Percentiles rank a stretch among this genome's conserved stretches.
These are phyloP conservation scores for Gynostemma pentaphyllum DNA, from an alignment of 306 rosid species.

Conservation along the genomic window DNA sequence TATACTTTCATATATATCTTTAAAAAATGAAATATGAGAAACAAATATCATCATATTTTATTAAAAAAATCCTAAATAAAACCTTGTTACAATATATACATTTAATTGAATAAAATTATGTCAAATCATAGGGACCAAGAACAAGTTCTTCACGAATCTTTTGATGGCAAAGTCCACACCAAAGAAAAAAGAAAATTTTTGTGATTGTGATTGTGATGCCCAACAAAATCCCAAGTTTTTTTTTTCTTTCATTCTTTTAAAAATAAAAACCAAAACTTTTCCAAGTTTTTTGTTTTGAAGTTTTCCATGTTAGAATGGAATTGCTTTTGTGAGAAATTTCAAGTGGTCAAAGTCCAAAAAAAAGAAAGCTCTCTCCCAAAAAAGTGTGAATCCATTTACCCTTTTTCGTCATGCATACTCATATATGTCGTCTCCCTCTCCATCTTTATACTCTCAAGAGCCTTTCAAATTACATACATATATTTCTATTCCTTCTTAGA, in stretches of 20 bases:
- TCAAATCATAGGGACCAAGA: neutral
- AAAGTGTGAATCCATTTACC: neutral
- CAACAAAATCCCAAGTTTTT: neutral
- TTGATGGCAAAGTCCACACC: neutral
- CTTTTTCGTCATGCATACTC: neutral
- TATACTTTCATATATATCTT: no score
- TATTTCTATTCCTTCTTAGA: neutral
- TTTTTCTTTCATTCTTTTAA: neutral
- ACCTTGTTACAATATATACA: no score
- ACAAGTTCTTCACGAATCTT: neutral
- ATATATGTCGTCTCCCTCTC: neutral
- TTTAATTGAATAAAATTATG: neutral
- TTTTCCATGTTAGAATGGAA: slow-evolving; percentile 9
- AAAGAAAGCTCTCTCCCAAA: neutral
- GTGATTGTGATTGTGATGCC: neutral
- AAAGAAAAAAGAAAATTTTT: neutral
- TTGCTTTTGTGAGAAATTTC: slow-evolving; percentile 12
- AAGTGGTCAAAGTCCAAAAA: slow-evolving; percentile 5
- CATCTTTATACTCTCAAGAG: neutral
- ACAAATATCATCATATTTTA: no score
- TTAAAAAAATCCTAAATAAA: no score
- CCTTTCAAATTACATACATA: neutral
- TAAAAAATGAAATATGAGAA: no score
- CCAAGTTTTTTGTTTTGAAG: slow-evolving; percentile 2
- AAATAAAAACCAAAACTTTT: neutral